Evolutionary conservation across 169 alveolate species (phyloP), one percentile per base, ranked within the genome.

Genomic region (Plasmodium ovale): DNA sequence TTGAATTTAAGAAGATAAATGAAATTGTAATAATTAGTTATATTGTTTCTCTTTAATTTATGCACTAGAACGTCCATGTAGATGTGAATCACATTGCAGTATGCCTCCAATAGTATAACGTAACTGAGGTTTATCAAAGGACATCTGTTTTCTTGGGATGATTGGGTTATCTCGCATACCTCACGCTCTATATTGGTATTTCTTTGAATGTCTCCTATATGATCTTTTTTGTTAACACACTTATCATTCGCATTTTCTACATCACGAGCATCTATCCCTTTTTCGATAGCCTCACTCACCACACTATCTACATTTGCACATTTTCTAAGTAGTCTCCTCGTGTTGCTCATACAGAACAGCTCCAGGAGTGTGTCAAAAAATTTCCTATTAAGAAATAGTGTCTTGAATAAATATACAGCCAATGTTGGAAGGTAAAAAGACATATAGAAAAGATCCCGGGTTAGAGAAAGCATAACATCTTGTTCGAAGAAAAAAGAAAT

Each of bases 1-100:
- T 62, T 77, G 64, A 12, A 77, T 56, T 77, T 77, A 16, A 77
- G 37, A 0, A 77, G 59, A 42, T 77, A 77, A 14, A 77, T 27
- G 47, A 77, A 77, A 37, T 62, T 77, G 19, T 27, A n/a, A 54
- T 64, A 64, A 64, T 77, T 42, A n/a, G 21, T n/a, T 37, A 62
- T 16, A 37, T 62, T 59, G 1, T 77, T 60, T 62, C n/a, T 77
- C 49, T 77, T 77, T 77, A 77, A 31, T 53, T 77, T 77, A 16
- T 77, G 79, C n/a, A 62, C 31, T 14, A 77, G 39, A 10, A 42
- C 89, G 27, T 27, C 58, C 0, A 77, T 64, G 37, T 77, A 77
- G 14, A 77, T 31, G 21, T 60, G 58, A 4, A 77, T 33, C 5
- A 37, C 44, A 9, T 25, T 2, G 21, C 47, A 77, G 44, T 77